Conservation (phyloP, 305 asterid genomes). For the Fraxinus xanthoxyloides region DNA sequence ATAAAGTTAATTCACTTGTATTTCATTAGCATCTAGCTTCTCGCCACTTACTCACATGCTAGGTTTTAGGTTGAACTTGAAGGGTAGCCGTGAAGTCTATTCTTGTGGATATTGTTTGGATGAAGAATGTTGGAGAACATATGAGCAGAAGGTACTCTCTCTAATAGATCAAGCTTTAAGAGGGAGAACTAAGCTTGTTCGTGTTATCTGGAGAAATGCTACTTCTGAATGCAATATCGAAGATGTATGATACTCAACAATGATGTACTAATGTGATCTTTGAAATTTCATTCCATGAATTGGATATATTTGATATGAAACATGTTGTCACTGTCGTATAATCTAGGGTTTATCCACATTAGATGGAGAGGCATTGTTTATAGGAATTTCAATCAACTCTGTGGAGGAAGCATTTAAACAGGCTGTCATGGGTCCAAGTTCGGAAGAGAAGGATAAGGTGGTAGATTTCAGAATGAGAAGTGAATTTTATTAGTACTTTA, state of each 20-base stretch:
- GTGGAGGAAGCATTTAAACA: slow-evolving; percentile 74
- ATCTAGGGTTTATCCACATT: slow-evolving; percentile 68
- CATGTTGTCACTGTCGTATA: slow-evolving; percentile 24
- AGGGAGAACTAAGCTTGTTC: slow-evolving; percentile 75
- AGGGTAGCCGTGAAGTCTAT: slow-evolving; percentile 50
- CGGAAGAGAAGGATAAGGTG: slow-evolving; percentile 92
- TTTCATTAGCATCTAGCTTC: slow-evolving; percentile 11
- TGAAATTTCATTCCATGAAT: slow-evolving; percentile 7
- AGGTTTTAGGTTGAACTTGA: slow-evolving; percentile 72
- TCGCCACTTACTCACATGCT: slow-evolving; percentile 28
- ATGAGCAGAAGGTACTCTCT: slow-evolving; percentile 70
- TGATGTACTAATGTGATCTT: slow-evolving; percentile 12
- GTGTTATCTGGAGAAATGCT: slow-evolving; percentile 83
- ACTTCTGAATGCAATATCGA: slow-evolving; percentile 54
- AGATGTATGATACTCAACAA: slow-evolving; percentile 48
- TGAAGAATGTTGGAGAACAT: slow-evolving; percentile 93
- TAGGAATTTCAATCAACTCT: slow-evolving; percentile 69
- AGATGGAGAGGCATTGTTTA: slow-evolving; percentile 61
- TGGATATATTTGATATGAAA: slow-evolving; percentile 19
- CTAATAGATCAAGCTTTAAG: slow-evolving; percentile 68
- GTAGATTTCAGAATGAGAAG: slow-evolving; percentile 20
- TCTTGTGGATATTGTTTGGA: slow-evolving; percentile 81
- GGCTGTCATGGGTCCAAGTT: slow-evolving; percentile 87
- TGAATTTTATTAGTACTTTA: not conserved
- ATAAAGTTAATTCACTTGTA: not conserved